Percentiles rank a stretch among this genome's conserved stretches.
phyloP scores from a whole-genome alignment of 179 eudicot genomes.

The Patellifolia procumbens region DNA sequence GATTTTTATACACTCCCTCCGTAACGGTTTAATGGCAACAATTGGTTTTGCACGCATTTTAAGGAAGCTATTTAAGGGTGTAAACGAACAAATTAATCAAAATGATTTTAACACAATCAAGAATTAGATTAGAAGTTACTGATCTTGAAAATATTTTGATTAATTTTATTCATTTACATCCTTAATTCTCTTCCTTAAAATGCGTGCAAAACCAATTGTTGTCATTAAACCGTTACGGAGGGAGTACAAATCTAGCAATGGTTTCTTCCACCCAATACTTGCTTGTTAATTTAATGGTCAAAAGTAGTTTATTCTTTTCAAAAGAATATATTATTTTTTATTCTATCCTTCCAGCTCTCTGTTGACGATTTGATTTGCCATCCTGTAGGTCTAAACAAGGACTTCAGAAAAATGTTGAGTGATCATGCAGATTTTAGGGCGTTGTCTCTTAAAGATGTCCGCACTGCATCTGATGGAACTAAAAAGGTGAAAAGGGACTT shows the following conservation, averaged over 20 bases:
- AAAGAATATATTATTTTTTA: not conserved
- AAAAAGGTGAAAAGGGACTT: slow-evolving; percentile 61
- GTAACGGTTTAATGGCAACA: too few relatives aligned
- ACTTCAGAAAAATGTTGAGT: slow-evolving; percentile 64
- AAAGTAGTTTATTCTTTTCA: not conserved
- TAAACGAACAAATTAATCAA: too few relatives aligned
- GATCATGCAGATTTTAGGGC: slow-evolving; percentile 70
- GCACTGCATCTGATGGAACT: slow-evolving; percentile 91
- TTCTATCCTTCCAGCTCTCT: not conserved
- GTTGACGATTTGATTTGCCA: not conserved
- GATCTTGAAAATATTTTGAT: too few relatives aligned
- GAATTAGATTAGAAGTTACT: too few relatives aligned
- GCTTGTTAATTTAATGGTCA: not conserved
- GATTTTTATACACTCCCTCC: not conserved
- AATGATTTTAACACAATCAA: too few relatives aligned
- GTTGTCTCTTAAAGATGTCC: slow-evolving; percentile 63
- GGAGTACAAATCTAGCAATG: not conserved
- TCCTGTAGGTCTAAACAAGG: slow-evolving; percentile 69
- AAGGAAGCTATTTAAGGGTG: too few relatives aligned
- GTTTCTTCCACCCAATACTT: not conserved
- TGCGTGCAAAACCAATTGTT: too few relatives aligned
- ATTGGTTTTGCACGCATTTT: too few relatives aligned
- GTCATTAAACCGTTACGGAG: too few relatives aligned
- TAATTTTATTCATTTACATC: too few relatives aligned
- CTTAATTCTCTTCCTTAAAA: too few relatives aligned